Evolutionary conservation across 1,139 yeast species (phyloP).

Genomic region (Geotrichum australiense): DNA sequence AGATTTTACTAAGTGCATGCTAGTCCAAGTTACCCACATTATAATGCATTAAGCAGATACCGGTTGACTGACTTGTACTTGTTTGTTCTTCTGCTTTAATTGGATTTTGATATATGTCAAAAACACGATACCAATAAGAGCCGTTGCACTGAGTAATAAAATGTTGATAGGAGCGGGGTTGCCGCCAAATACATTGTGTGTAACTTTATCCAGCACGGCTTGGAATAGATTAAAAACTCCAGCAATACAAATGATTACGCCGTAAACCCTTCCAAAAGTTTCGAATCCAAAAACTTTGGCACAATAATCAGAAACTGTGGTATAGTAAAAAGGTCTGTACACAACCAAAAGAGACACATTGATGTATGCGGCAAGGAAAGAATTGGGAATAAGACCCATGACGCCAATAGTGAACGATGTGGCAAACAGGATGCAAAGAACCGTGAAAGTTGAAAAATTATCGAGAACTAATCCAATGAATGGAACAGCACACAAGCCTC

Average conservation of each 20-base stretch:
- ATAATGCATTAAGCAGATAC: too few relatives aligned
- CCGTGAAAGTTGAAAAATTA: constrained; percentile 56
- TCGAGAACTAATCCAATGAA: constrained; percentile 79
- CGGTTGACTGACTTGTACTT: too few relatives aligned
- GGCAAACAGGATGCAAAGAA: constrained; percentile 43
- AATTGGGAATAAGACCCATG: constrained; percentile 19
- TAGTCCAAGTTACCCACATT: too few relatives aligned
- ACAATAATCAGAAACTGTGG: constrained; percentile 84
- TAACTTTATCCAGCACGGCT: constrained; percentile 57
- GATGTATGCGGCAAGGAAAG: constrained; percentile 52
- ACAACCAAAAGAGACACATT: constrained; percentile 71
- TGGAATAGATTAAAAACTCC: constrained; percentile 73
- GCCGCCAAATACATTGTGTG: constrained; percentile 59
- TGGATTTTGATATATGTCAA: constrained; percentile 50
- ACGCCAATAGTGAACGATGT: constrained; percentile 27
- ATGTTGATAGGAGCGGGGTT: constrained; percentile 76
- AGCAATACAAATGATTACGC: constrained; percentile 71
- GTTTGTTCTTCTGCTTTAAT: too few relatives aligned
- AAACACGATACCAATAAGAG: constrained; percentile 47
- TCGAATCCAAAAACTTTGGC: constrained; percentile 92
- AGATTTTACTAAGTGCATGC: too few relatives aligned
- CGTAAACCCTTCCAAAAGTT: constrained; percentile 90
- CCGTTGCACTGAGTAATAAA: constrained; percentile 47
- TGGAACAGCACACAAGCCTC: constrained; percentile 81
- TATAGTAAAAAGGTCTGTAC: constrained; percentile 86